Base-by-base conservation (phyloP, 139 green algal genomes). In the Chlamydomonas eustigma region DNA sequence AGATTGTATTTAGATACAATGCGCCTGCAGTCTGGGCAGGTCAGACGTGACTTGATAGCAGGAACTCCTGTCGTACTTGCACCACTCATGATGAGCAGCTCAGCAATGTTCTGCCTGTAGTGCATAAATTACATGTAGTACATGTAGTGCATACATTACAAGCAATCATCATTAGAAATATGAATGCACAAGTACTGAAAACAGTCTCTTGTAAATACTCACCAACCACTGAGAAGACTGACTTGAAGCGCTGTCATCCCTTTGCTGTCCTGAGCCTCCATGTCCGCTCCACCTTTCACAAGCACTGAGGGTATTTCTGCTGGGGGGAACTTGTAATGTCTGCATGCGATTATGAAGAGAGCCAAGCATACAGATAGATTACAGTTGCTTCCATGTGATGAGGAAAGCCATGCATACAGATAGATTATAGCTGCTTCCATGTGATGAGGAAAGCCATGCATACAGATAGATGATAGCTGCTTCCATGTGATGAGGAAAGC, bases 1-100 rank as follows among this genome's bases (percentile, higher is more conserved):
- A 88, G 51, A 39, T 83, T 82, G 71, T 85, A 85, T 31, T 79
- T 39, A 18, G 79, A 76, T 0, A 88, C 77, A 2, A 88, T 68
- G 30, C 83, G 69, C 74, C 83, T 88, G 83, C 83, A 88, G 71
- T 88, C 83, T 18, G 83, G 83, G 77, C 83, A 88, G 22, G 83
- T 88, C 35, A 88, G 73, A 30, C 65, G 52, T 0, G 30, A 37
- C 83, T 88, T 88, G 51, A 85, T 78, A 65, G 67, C 69, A 6
- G 83, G 36, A 34, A 88, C 79, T 0, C 68, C 74, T 5, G 39
- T 31, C 0, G 74, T 88, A 2, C 63, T 70, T 22, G 83, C 83
- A 18, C 77, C 74, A 50, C 22, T 74, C 70, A 80, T 84, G 64
- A 87, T 74, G 33, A 87, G 76, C 83, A 87, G 76, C 79, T 87